Conservation (phyloP, 2,329 filamentous ascomycete species). For the Talaromyces marneffei region DNA sequence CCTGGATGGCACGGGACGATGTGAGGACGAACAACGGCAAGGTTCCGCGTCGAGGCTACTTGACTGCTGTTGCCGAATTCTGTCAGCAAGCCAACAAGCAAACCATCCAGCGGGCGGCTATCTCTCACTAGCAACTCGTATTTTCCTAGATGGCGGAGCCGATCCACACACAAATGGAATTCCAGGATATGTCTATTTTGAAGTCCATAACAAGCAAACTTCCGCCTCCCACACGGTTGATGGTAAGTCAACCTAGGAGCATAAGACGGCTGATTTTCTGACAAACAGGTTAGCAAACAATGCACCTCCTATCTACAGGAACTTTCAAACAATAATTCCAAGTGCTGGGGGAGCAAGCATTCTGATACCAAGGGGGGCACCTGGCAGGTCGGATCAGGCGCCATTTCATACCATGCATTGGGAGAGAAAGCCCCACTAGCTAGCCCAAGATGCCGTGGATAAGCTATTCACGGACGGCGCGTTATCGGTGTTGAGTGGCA, state of each 20-base stretch:
- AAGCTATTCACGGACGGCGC: neutral
- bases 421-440: neutral
- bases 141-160: neutral
- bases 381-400: neutral
- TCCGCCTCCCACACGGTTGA: neutral
- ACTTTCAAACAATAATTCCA: neutral
- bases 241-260: neutral
- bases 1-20: slow-evolving; percentile 10
- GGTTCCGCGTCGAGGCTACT: neutral
- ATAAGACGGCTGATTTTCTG: neutral
- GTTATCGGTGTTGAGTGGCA: neutral
- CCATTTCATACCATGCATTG: neutral
- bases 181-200: neutral
- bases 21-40: neutral
- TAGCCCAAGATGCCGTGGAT: neutral
- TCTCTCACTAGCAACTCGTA: neutral
- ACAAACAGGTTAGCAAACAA: neutral
- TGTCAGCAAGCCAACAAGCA: neutral
- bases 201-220: neutral
- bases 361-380: neutral
- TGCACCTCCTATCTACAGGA: neutral
- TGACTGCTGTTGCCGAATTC: neutral
- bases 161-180: neutral
- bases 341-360: neutral
- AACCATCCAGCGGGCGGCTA: neutral